Conservation (phyloP, 129 eudicot species). For the Flaveria trinervia region DNA sequence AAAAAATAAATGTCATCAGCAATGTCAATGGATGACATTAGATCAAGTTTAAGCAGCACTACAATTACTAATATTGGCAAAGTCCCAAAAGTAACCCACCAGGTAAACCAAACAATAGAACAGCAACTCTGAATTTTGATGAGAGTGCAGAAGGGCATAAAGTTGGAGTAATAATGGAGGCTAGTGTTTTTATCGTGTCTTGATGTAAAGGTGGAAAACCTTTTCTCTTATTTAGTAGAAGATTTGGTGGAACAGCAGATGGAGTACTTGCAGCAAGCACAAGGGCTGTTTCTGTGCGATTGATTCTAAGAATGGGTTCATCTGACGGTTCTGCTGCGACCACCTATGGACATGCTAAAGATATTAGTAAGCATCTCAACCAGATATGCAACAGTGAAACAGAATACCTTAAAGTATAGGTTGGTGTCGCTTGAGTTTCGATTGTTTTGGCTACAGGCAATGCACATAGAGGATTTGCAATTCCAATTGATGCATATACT, state of each 20-base stretch:
- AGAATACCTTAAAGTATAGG: slow-evolving; percentile 74
- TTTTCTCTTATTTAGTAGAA: slow-evolving; percentile 44
- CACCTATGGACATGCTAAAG: slow-evolving; percentile 53
- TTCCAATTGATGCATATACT: slow-evolving; percentile 69
- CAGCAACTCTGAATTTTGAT: slow-evolving; percentile 79
- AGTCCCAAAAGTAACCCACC: slow-evolving; percentile 51
- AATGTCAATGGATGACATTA: slow-evolving; percentile 2
- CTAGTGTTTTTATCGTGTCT: slow-evolving; percentile 63
- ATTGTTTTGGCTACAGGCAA: slow-evolving; percentile 56
- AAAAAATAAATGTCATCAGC: slow-evolving; percentile 7
- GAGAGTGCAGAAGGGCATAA: slow-evolving; percentile 84
- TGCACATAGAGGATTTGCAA: slow-evolving; percentile 80
- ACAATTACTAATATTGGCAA: slow-evolving; percentile 2
- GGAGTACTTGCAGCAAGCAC: slow-evolving; percentile 90
- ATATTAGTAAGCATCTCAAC: slow-evolving; percentile 6
- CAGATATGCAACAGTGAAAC: slow-evolving; percentile 5
- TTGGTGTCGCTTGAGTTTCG: slow-evolving; percentile 36
- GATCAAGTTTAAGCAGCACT: background rate
- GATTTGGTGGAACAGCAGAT: slow-evolving; percentile 82
- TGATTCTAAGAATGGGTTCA: slow-evolving; percentile 71
- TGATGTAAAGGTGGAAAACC: slow-evolving; percentile 60
- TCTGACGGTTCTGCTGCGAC: slow-evolving; percentile 83
- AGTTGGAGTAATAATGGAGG: slow-evolving; percentile 74
- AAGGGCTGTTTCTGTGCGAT: slow-evolving; percentile 75
- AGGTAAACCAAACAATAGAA: slow-evolving; percentile 71